phyloP scores from a whole-genome alignment of 768 basidiomycete species.

The Suillus decipiens region DNA sequence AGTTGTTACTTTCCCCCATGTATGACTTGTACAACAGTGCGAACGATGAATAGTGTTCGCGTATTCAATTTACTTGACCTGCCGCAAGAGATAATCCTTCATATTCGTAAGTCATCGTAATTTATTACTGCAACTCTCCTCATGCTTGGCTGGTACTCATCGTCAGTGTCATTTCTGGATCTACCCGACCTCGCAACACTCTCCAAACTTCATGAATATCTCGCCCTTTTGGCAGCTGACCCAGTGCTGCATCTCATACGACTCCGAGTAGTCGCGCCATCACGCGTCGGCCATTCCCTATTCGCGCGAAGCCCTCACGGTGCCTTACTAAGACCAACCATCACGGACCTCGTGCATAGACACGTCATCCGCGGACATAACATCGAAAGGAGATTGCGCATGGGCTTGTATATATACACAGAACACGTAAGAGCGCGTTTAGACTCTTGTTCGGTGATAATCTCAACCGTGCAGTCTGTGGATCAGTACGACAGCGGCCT shows the following conservation, averaged over 20 bases:
- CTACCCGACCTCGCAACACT: slow-evolving; percentile 66
- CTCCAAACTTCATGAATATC: slow-evolving; percentile 45
- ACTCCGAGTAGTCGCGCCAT: slow-evolving; percentile 62
- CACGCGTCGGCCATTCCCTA: slow-evolving; percentile 64
- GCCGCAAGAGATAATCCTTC: slow-evolving; percentile 58
- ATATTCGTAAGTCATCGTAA: slow-evolving; percentile 50
- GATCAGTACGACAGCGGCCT: slow-evolving; percentile 64
- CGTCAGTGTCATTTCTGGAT: slow-evolving; percentile 72
- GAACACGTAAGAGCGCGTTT: slow-evolving; percentile 46
- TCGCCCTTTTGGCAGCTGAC: slow-evolving; percentile 57
- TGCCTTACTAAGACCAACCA: slow-evolving; percentile 58
- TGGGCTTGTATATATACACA: slow-evolving; percentile 66
- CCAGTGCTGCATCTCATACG: slow-evolving; percentile 65
- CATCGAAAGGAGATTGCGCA: slow-evolving; percentile 66
- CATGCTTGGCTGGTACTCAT: neutral
- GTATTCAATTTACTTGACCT: slow-evolving; percentile 33
- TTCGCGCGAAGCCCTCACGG: slow-evolving; percentile 62
- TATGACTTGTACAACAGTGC: slow-evolving; percentile 3
- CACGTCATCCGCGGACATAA: slow-evolving; percentile 70
- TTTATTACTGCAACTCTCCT: neutral
- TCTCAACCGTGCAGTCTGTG: slow-evolving; percentile 50
- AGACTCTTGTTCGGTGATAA: slow-evolving; percentile 6
- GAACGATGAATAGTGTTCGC: neutral
- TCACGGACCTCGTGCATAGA: slow-evolving; percentile 67
- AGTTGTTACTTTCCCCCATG: neutral